phyloP scores from a whole-genome alignment of 2,329 filamentous ascomycete genomes.

The Metarhizium guizhouense region DNA sequence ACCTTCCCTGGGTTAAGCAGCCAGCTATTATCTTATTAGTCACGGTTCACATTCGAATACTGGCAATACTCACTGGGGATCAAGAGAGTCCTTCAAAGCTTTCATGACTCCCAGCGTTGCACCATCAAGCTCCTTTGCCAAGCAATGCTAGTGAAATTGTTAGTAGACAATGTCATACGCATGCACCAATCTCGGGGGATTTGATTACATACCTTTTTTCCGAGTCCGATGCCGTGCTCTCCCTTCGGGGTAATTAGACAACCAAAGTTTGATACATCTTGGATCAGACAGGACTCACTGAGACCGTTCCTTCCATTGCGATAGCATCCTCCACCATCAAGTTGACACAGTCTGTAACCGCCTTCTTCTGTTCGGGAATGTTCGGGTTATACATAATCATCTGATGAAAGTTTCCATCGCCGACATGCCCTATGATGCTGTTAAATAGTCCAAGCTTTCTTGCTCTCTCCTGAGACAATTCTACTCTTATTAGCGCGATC shows the following conservation, averaged over 20 bases:
- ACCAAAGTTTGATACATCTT: background rate
- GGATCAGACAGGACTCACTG: constrained; percentile 33
- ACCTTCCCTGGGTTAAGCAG: constrained; percentile 63
- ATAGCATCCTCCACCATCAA: constrained; percentile 62
- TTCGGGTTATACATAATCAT: constrained; percentile 32
- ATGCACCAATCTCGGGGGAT: background rate
- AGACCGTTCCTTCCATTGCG: constrained; percentile 63
- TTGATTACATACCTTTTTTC: constrained; percentile 54
- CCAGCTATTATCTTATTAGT: constrained; percentile 32
- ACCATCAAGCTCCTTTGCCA: constrained; percentile 54
- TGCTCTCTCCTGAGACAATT: constrained; percentile 59
- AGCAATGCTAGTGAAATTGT: constrained; percentile 25
- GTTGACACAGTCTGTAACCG: constrained; percentile 52
- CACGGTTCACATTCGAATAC: background rate
- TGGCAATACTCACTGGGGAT: constrained; percentile 34
- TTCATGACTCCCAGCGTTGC: constrained; percentile 60
- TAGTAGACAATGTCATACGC: background rate
- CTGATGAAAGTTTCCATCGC: constrained; percentile 68
- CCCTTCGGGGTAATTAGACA: constrained; percentile 25
- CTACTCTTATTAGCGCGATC: constrained; percentile 17
- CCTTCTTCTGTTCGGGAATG: constrained; percentile 45
- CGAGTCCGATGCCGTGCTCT: constrained; percentile 62
- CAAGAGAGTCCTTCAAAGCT: constrained; percentile 52
- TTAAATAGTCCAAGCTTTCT: constrained; percentile 51
- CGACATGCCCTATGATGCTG: constrained; percentile 64